Percentiles rank a stretch among this genome's conserved stretches.
Conservation (phyloP, 1,284 basidiomycete genomes). For the Tilletia setariae region DNA sequence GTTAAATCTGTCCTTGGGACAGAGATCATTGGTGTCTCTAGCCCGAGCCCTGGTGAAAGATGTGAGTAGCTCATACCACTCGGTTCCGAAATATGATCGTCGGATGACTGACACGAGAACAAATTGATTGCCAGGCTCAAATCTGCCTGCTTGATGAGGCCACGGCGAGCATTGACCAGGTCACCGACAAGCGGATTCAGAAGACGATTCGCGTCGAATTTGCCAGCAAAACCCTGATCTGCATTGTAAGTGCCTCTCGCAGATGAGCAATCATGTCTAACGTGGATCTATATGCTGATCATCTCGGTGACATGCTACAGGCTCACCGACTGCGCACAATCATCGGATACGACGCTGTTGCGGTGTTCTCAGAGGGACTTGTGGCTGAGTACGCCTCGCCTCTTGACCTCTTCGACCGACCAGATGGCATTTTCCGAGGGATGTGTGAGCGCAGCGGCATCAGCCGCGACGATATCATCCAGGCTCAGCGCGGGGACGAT, state of each 20-base stretch:
- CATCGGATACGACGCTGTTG: slow-evolving; percentile 72
- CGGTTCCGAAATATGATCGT: neutral
- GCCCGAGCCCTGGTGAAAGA: slow-evolving; percentile 53
- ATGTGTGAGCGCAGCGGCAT: slow-evolving; percentile 60
- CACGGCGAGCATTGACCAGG: slow-evolving; percentile 72
- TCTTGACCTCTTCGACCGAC: slow-evolving; percentile 61
- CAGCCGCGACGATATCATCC: neutral
- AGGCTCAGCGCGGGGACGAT: neutral
- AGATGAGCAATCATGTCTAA: neutral
- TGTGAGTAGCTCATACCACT: slow-evolving; percentile 13
- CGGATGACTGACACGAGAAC: neutral
- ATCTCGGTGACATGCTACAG: neutral
- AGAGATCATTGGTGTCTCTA: slow-evolving; percentile 53
- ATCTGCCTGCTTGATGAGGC: slow-evolving; percentile 63
- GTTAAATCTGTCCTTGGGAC: slow-evolving; percentile 52
- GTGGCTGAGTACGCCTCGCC: slow-evolving; percentile 73
- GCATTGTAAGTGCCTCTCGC: slow-evolving; percentile 57
- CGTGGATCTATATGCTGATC: neutral
- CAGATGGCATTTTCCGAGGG: slow-evolving; percentile 64
- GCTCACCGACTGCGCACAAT: slow-evolving; percentile 73
- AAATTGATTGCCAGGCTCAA: slow-evolving; percentile 21
- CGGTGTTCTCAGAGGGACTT: slow-evolving; percentile 71
- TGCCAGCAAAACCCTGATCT: slow-evolving; percentile 71
- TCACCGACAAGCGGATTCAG: slow-evolving; percentile 79
- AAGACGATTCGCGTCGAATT: slow-evolving; percentile 81